phyloP scores from a whole-genome alignment of 2,329 filamentous ascomycete species.

The Exophiala sp. region DNA sequence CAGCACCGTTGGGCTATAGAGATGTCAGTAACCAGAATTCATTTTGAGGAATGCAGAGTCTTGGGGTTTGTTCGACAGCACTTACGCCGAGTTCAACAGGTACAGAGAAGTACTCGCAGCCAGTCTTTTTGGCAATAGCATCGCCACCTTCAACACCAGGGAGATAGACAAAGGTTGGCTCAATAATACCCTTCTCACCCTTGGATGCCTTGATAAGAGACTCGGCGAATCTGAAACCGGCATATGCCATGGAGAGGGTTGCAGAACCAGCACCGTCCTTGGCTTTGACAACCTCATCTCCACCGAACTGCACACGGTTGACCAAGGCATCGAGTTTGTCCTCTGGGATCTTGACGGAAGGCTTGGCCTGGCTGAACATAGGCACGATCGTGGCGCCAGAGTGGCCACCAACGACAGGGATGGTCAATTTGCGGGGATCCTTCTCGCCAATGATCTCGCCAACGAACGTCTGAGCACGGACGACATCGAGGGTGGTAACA shows the following conservation, averaged over 20 bases:
- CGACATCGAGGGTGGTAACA: conserved; percentile 97
- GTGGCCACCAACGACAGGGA: conserved; percentile 95
- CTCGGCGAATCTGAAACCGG: conserved; percentile 95
- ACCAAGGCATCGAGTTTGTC: conserved; percentile 89
- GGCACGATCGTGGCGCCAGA: conserved; percentile 98
- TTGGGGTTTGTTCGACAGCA: conserved; percentile 26
- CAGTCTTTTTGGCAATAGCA: conserved; percentile 76
- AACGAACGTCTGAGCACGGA: conserved; percentile 95
- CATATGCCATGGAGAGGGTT: conserved; percentile 92
- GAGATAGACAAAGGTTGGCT: conserved; percentile 95
- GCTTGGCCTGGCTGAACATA: conserved; percentile 87
- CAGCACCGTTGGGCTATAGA: conserved; percentile 70
- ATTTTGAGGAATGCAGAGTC: conserved; percentile 4
- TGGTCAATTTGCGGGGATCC: conserved; percentile 75
- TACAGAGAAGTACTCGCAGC: conserved; percentile 91
- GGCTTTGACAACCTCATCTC: conserved; percentile 93
- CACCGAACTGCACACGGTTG: conserved; percentile 95
- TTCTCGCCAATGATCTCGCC: conserved; percentile 77
- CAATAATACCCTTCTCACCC: conserved; percentile 88
- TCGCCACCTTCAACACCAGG: conserved; percentile 84
- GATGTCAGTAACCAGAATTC: conserved; percentile 30
- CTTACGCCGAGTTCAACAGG: conserved; percentile 93
- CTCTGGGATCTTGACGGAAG: conserved; percentile 72
- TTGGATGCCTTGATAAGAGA: conserved; percentile 83
- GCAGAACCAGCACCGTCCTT: conserved; percentile 89